These are phyloP conservation scores for Elaeis oleifera DNA, from an alignment of 202 grass and related monocot genomes.

Conservation along the genomic window DNA sequence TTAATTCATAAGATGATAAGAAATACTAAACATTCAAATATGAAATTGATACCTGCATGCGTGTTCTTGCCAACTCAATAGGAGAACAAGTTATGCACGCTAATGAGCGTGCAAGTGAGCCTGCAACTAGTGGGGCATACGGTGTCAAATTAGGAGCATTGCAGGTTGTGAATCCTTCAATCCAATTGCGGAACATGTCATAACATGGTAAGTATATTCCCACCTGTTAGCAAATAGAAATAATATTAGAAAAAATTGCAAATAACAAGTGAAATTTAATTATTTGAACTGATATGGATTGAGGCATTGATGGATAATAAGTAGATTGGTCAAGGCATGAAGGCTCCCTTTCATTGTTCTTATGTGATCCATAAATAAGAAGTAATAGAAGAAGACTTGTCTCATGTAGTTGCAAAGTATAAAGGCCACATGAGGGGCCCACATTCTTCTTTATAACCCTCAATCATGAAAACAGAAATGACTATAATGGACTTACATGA, in stretches of 20 bases:
- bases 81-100: conserved; percentile 96
- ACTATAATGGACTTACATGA: too few species aligned
- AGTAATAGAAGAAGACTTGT: too few species aligned
- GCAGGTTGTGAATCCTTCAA: conserved; percentile 60
- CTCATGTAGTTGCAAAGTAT: too few species aligned
- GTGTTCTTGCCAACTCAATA: conserved; percentile 76
- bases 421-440: too few species aligned
- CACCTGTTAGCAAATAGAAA: conserved; percentile 49
- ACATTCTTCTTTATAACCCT: too few species aligned
- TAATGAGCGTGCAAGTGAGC: conserved; percentile 67
- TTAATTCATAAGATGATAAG: too few species aligned
- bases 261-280: not conserved
- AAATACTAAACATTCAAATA: conserved; percentile 3
- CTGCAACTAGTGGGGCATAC: conserved; percentile 74
- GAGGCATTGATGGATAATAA: too few species aligned
- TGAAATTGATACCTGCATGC: conserved; percentile 69
- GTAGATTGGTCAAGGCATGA: too few species aligned
- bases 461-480: too few species aligned
- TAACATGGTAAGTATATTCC: conserved; percentile 99
- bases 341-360: too few species aligned
- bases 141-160: conserved; percentile 71
- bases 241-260: conserved; percentile 12
- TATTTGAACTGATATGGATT: too few species aligned
- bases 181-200: conserved; percentile 79
- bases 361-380: too few species aligned